Evolutionary conservation across 257 asterid species (phyloP), one percentile per base, ranked within the genome.

Genomic region (Scutellaria baicalensis): DNA sequence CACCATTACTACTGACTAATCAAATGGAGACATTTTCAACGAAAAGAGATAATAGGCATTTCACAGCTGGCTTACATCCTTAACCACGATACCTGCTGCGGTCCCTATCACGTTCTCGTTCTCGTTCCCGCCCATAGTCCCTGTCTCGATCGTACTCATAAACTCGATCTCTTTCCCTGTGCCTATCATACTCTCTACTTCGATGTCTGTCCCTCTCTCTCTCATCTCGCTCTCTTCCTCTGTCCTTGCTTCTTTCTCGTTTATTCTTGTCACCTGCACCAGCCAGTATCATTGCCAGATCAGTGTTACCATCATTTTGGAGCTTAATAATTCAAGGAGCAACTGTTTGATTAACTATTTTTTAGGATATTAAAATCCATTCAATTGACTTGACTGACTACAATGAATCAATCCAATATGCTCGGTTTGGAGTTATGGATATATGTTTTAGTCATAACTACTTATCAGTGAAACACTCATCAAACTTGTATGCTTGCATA

Each of bases 171-270:
- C 95, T 81, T 31, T 91, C 95, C 77, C 93, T 83, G 44, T 70
- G 87, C 78, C 87, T 79, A 56, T 84, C 92, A 7, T 87, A 66
- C 8, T 89, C 97, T 57, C 97, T 81, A 82, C 93, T 77, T 21
- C 93, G 83, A 51, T 83, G 85, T 75, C 90, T 84, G 72, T 84
- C 89, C 77, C 84, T 86, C 64, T 86, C 92, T 63, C 90, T 89
- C 38, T 88, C 93, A 6, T 83, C 87, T 36, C 83, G 88, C 14
- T 84, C 97, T 80, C 93, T 83, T 71, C 89, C 90, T 65, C 87
- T 80, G 59, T 78, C 96, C 77, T 85, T 84, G 66, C 86, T 83
- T 79, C 91, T 83, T 20, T 89, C 95, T 77, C 84, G 83, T 69
- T 80, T 81, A 40, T 87, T 90, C 80, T 78, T 79, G 9, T 85